These are phyloP conservation scores for Penicillium sp. DNA, from an alignment of 2,329 filamentous ascomycete genomes.

Conservation along the genomic window DNA sequence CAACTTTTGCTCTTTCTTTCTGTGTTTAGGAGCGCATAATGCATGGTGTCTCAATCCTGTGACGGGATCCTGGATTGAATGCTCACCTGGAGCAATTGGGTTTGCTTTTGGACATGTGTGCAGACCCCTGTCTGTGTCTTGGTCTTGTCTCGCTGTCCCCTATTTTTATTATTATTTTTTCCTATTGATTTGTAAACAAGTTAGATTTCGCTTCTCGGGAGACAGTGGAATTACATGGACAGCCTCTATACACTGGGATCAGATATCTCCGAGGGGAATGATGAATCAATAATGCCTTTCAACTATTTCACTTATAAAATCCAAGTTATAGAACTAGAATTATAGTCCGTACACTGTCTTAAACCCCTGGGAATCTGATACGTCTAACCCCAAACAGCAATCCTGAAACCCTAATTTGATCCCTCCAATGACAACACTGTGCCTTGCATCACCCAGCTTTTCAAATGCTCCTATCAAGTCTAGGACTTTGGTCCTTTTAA, in stretches of 20 bases:
- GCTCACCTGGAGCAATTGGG: constrained; percentile 19
- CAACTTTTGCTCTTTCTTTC: constrained; percentile 12
- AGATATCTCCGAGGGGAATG: constrained; percentile 3
- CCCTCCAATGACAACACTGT: constrained; percentile 8
- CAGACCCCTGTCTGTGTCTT: neutral
- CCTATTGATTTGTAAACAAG: constrained; percentile 19
- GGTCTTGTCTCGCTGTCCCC: constrained; percentile 12
- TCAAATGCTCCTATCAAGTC: neutral
- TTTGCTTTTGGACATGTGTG: constrained; percentile 12
- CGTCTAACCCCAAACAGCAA: neutral
- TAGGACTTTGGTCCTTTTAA: neutral
- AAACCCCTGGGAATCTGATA: neutral
- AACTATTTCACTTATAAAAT: neutral
- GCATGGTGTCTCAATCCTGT: constrained; percentile 18
- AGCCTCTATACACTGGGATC: constrained; percentile 1
- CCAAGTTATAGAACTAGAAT: neutral
- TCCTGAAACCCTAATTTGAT: constrained; percentile 1
- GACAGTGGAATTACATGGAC: constrained; percentile 5
- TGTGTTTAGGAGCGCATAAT: constrained; percentile 14
- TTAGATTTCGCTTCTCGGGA: constrained; percentile 24
- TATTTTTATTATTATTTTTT: constrained; percentile 8
- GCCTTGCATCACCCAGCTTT: constrained; percentile 2
- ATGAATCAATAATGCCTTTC: constrained; percentile 2
- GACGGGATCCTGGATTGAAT: constrained; percentile 19
- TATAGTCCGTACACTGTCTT: neutral